Evolutionary conservation across 129 eudicot species (phyloP).

Genomic region (Mikania micrantha): DNA sequence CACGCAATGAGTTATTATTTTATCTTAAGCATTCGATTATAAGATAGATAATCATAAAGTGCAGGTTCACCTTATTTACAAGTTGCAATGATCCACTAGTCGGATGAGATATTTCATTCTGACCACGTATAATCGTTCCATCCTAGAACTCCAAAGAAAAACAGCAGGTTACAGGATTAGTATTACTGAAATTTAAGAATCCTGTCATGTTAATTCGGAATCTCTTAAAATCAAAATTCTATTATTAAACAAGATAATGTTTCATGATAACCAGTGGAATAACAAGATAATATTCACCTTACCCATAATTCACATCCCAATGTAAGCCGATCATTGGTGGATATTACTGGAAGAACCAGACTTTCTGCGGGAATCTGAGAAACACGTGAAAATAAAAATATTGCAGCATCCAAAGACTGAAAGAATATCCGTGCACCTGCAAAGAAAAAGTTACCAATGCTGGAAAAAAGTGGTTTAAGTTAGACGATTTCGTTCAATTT

Average conservation of each 20-base stretch:
- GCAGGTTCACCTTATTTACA: constrained; percentile 55
- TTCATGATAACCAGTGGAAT: background rate
- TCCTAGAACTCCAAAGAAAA: constrained; percentile 48
- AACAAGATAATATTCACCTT: constrained; percentile 13
- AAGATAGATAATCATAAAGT: background rate
- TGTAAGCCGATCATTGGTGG: constrained; percentile 93
- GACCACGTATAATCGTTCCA: constrained; percentile 88
- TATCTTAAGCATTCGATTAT: background rate
- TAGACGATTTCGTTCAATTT: constrained; percentile 9
- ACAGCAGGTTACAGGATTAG: constrained; percentile 6
- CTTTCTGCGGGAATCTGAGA: constrained; percentile 86
- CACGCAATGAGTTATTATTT: background rate
- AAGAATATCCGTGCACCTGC: constrained; percentile 98
- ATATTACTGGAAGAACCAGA: constrained; percentile 89
- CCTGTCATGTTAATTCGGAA: too few relatives aligned
- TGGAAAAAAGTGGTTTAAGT: constrained; percentile 42
- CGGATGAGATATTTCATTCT: constrained; percentile 97
- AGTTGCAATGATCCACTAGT: constrained; percentile 62
- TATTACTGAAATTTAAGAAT: too few relatives aligned
- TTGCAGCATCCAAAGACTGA: constrained; percentile 94
- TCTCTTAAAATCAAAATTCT: too few relatives aligned
- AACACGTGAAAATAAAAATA: constrained; percentile 94
- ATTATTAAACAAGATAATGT: background rate
- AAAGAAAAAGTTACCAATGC: constrained; percentile 96
- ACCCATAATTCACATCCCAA: constrained; percentile 98